phyloP scores from a whole-genome alignment of 2,329 filamentous ascomycete species.

The Beauveria sp. region DNA sequence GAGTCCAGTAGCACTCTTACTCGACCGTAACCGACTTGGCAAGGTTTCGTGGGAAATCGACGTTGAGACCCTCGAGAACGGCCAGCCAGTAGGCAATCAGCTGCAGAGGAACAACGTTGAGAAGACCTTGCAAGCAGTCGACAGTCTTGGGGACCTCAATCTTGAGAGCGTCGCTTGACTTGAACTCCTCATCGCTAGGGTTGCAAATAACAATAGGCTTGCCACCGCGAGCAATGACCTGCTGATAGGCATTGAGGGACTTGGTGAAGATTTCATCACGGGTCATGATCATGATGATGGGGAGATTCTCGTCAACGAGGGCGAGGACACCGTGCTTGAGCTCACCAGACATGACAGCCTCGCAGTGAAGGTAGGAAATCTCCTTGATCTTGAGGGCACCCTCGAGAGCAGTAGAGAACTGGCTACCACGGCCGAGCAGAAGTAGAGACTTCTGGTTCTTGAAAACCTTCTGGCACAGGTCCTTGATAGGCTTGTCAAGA shows the following conservation, averaged over 20 bases:
- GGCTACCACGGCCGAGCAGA: slow-evolving; percentile 86
- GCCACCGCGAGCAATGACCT: slow-evolving; percentile 92
- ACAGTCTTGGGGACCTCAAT: slow-evolving; percentile 96
- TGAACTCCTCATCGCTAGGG: slow-evolving; percentile 80
- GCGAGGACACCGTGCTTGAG: slow-evolving; percentile 98
- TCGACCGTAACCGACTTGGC: slow-evolving; percentile 99
- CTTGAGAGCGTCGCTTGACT: slow-evolving; percentile 80
- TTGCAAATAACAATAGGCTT: slow-evolving; percentile 99
- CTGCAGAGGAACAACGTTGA: slow-evolving; percentile 96
- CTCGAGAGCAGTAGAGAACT: slow-evolving; percentile 95
- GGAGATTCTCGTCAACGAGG: slow-evolving; percentile 94
- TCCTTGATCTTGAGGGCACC: slow-evolving; percentile 99
- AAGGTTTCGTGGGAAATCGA: slow-evolving; percentile 97
- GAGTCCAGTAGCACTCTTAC: slow-evolving; percentile 43
- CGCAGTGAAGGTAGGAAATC: slow-evolving; percentile 98
- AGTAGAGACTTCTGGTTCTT: slow-evolving; percentile 96
- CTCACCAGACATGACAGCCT: slow-evolving; percentile 99
- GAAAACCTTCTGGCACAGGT: slow-evolving; percentile 84
- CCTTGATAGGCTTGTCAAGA: slow-evolving; percentile 89
- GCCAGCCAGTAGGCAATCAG: slow-evolving; percentile 99
- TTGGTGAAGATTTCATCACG: slow-evolving; percentile 95
- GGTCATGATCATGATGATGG: slow-evolving; percentile 99
- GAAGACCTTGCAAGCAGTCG: slow-evolving; percentile 88
- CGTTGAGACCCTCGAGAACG: slow-evolving; percentile 90
- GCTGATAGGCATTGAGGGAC: slow-evolving; percentile 98